phyloP scores from a whole-genome alignment of 441 rosid species.

The Isatis lusitanica region DNA sequence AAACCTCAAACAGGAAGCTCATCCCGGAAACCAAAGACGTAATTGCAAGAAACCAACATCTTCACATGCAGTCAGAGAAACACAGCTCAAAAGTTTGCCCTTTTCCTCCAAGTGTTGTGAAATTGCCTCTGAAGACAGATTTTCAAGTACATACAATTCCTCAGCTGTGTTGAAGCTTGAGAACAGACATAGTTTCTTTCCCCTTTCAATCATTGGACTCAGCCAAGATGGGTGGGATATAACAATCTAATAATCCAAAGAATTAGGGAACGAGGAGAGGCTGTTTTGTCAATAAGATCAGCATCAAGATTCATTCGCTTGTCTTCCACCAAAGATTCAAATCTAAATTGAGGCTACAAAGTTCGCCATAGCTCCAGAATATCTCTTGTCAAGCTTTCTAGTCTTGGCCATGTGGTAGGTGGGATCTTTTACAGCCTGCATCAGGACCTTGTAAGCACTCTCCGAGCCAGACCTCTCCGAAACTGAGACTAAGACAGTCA shows the following conservation, averaged over 20 bases:
- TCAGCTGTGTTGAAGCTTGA: neutral
- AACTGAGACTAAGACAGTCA: too few relatives aligned
- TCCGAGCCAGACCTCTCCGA: too few relatives aligned
- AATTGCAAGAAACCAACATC: neutral
- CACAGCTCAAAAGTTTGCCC: neutral
- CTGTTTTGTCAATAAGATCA: neutral
- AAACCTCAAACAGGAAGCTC: neutral
- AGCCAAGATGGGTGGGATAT: neutral
- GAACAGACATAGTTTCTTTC: neutral
- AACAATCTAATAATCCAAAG: neutral
- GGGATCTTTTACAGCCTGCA: neutral
- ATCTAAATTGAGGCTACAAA: neutral
- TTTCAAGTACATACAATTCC: neutral
- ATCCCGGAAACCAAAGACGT: neutral
- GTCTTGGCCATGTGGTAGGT: neutral
- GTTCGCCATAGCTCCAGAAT: neutral
- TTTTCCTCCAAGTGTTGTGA: neutral
- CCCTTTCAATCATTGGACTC: neutral
- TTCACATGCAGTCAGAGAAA: neutral
- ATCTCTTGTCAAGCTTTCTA: neutral
- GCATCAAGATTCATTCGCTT: neutral
- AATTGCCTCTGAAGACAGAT: neutral
- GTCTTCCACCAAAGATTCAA: neutral
- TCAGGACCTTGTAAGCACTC: too few relatives aligned
- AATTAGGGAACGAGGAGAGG: neutral